These are phyloP conservation scores for Puccinia novopanici DNA, from an alignment of 1,284 basidiomycete species.

Conservation along the genomic window DNA sequence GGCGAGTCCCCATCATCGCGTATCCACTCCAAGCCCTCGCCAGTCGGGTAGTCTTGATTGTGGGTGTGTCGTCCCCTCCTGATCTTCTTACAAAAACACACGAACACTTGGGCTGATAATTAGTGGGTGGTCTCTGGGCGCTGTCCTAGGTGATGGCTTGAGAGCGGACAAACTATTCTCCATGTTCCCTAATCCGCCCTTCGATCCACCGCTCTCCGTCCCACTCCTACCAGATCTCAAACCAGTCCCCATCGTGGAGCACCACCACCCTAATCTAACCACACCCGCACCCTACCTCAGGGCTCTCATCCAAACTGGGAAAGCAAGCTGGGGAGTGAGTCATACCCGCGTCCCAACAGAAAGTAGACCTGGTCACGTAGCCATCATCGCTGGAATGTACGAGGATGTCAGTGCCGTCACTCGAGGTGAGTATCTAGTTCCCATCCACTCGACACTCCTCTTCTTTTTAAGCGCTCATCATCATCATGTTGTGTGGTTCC, in stretches of 20 bases:
- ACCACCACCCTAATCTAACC: constrained; percentile 53
- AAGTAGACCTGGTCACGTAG: too few relatives aligned
- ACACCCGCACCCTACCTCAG: constrained; percentile 77
- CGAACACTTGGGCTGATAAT: neutral
- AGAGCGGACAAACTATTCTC: constrained; percentile 79
- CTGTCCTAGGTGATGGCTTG: constrained; percentile 70
- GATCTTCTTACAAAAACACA: neutral
- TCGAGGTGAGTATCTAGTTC: too few relatives aligned
- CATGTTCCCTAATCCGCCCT: constrained; percentile 66
- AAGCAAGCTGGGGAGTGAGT: constrained; percentile 77
- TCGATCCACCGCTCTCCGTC: constrained; percentile 63
- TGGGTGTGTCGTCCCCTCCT: constrained; percentile 65
- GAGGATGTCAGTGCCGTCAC: too few relatives aligned
- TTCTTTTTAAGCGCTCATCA: too few relatives aligned
- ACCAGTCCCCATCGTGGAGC: constrained; percentile 3
- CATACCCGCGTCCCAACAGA: constrained; percentile 88
- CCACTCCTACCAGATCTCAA: constrained; percentile 50
- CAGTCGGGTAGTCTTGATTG: constrained; percentile 75
- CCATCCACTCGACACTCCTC: too few relatives aligned
- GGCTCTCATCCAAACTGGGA: constrained; percentile 66
- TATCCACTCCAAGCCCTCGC: constrained; percentile 64
- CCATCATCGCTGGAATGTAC: too few relatives aligned
- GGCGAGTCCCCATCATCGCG: constrained; percentile 72
- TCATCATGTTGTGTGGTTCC: constrained; percentile 28
- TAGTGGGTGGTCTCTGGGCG: neutral